Evolutionary conservation across 768 basidiomycete genomes (phyloP), one percentile per base, ranked within the genome.

Genomic region (Suillus americanus): DNA sequence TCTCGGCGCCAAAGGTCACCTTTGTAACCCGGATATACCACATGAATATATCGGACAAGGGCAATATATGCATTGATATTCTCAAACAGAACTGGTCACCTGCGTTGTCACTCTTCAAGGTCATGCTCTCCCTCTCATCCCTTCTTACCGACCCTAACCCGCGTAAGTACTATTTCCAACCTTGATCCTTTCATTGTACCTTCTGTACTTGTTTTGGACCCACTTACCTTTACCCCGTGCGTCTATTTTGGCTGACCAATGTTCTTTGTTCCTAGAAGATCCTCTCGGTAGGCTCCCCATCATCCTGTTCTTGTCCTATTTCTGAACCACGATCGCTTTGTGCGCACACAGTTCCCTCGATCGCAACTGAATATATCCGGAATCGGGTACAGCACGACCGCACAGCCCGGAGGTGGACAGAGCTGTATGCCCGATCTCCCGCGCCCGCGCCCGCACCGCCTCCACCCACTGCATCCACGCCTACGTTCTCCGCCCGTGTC

Each of bases 41-140:
- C 71, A 92, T 94, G 91, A 94, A 95, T 65, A 92, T 92, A 53
- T 89, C 88, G 60, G 90, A 92, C 64, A 83, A 85, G 60, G 92
- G 91, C 50, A 83, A 82, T 68, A 89, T 94, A 61, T 94, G 92
- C 72, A 91, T 95, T 68, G 92, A 97, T 77, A 94, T 97, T 60
- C 84, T 98, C 64, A 97, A 98, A 79, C 85, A 88, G 71, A 91
- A 93, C 71, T 98, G 95, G 95, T 95, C 93, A 1, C 95, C 95
- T 8, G 95, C 95, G 2, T 78, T 98, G 25, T 96, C 94, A 3
- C 81, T 98, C 56, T 95, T 92, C 83, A 97, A 98, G 80, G 92
- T 97, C 71, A 89, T 98, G 77, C 86, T 98, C 23, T 96, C 94
- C 33, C 84, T 98, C 5, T 96, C 94, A 0, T 96, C 94, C 0